Evolutionary conservation across 176 grass and related monocot genomes (phyloP).

Genomic region (Secale cereale): DNA sequence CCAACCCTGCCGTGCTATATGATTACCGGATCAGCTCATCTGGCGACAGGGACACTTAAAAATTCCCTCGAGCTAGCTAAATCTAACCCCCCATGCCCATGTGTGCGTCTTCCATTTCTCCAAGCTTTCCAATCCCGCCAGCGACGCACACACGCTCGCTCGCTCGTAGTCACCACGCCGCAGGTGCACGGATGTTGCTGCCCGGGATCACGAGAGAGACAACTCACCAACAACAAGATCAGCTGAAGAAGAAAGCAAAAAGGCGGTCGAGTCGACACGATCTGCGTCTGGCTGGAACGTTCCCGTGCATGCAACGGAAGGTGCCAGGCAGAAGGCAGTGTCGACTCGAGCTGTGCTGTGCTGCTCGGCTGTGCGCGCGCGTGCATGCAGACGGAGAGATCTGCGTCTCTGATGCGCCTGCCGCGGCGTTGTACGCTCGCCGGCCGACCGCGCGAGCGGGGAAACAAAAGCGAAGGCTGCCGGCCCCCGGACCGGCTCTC

Average conservation of each 20-base stretch:
- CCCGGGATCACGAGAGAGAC: not conserved
- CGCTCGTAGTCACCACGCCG: not conserved
- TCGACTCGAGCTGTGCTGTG: not conserved
- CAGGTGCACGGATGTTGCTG: not conserved
- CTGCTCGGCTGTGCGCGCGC: no score
- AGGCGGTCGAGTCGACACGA: not conserved
- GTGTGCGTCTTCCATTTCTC: not conserved
- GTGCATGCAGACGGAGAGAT: not conserved
- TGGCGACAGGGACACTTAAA: constrained; percentile 27
- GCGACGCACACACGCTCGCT: not conserved
- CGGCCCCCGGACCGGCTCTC: not conserved
- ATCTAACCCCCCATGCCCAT: not conserved
- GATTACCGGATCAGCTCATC: constrained; percentile 22
- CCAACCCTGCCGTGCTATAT: not conserved
- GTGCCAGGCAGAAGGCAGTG: constrained; percentile 8
- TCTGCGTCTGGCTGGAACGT: not conserved
- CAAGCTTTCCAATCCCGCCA: not conserved
- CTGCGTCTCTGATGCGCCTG: constrained; percentile 27
- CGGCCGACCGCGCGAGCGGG: constrained; percentile 35
- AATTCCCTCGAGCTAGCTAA: not conserved
- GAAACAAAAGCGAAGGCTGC: constrained; percentile 25
- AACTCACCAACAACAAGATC: no score
- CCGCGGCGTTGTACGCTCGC: constrained; percentile 16
- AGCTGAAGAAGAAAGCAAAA: no score
- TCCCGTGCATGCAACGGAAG: constrained; percentile 7